Evolutionary conservation across 2,329 filamentous ascomycete species (phyloP).

Genomic region (Lomentospora prolificans): DNA sequence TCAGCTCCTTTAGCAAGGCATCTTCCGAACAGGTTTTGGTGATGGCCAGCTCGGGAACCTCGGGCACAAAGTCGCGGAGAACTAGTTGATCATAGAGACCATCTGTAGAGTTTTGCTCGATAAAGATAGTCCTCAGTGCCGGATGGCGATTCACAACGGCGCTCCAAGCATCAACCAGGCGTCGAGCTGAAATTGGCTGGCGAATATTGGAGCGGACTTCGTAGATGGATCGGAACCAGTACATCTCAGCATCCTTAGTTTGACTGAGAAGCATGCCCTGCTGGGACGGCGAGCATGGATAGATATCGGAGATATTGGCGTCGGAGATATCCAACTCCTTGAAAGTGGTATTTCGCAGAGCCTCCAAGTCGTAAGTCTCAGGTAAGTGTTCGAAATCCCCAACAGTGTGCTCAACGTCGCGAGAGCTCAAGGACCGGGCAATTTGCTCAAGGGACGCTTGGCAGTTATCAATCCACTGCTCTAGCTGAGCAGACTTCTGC

Average conservation of each 20-base stretch:
- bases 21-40: background rate
- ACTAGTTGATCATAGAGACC: conserved; percentile 38
- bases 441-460: conserved; percentile 30
- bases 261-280: conserved; percentile 26
- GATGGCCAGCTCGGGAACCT: conserved; percentile 23
- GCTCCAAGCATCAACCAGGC: conserved; percentile 32
- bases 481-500: conserved; percentile 28
- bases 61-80: conserved; percentile 28
- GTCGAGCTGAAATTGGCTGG: conserved; percentile 19
- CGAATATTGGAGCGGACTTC: conserved; percentile 22
- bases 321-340: conserved; percentile 23
- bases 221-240: conserved; percentile 30
- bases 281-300: conserved; percentile 28
- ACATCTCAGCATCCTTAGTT: conserved; percentile 17
- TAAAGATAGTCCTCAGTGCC: conserved; percentile 36
- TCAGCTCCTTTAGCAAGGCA: background rate
- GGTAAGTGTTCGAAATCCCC: conserved; percentile 32
- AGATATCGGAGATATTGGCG: conserved; percentile 24
- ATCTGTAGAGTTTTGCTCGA: conserved; percentile 31
- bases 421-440: conserved; percentile 25
- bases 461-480: conserved; percentile 32
- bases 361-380: conserved; percentile 29
- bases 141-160: conserved; percentile 30
- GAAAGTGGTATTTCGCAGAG: conserved; percentile 22
- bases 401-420: conserved; percentile 29